phyloP scores from a whole-genome alignment of 192 early-diverging fungal species.

The Coemansia sp. region DNA sequence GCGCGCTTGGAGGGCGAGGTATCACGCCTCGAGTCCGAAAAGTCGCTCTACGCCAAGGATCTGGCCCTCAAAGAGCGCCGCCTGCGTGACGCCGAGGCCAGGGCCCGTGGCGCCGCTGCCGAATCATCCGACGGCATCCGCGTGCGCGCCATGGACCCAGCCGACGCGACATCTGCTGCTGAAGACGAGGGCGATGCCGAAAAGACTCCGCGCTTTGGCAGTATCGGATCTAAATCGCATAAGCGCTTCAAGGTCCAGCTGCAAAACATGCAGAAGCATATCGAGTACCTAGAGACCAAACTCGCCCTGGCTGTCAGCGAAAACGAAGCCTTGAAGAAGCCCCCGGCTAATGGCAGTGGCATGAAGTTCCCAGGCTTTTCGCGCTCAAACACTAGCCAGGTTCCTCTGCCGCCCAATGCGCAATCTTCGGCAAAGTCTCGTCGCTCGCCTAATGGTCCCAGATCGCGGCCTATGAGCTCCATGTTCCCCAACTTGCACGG shows the following conservation, averaged over 20 bases:
- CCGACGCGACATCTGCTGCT: not conserved
- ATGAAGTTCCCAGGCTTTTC: slow-evolving; percentile 26
- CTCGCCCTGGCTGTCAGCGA: slow-evolving; percentile 47
- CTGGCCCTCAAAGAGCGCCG: slow-evolving; percentile 24
- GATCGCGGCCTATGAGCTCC: slow-evolving; percentile 22
- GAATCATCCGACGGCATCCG: slow-evolving; percentile 41
- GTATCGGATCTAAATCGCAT: slow-evolving; percentile 48
- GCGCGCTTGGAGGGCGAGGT: slow-evolving; percentile 49
- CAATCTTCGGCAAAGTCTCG: slow-evolving; percentile 1
- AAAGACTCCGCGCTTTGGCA: slow-evolving; percentile 22
- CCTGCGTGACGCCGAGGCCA: slow-evolving; percentile 28
- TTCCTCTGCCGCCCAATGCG: not conserved
- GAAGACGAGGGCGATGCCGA: slow-evolving; percentile 17
- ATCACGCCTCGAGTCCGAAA: slow-evolving; percentile 46
- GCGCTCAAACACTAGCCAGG: slow-evolving; percentile 13
- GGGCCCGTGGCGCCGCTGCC: slow-evolving; percentile 8
- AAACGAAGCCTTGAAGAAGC: slow-evolving; percentile 44
- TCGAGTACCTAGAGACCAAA: slow-evolving; percentile 53
- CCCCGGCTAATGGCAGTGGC: slow-evolving; percentile 3
- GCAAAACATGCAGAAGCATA: slow-evolving; percentile 55
- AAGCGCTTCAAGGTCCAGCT: slow-evolving; percentile 54
- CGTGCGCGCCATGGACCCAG: slow-evolving; percentile 33
- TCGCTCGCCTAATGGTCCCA: slow-evolving; percentile 1
- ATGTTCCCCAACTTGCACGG: slow-evolving; percentile 45
- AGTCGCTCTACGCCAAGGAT: slow-evolving; percentile 39